phyloP scores from a whole-genome alignment of 2,329 filamentous ascomycete species.

The Zymoseptoria pseudotritici region DNA sequence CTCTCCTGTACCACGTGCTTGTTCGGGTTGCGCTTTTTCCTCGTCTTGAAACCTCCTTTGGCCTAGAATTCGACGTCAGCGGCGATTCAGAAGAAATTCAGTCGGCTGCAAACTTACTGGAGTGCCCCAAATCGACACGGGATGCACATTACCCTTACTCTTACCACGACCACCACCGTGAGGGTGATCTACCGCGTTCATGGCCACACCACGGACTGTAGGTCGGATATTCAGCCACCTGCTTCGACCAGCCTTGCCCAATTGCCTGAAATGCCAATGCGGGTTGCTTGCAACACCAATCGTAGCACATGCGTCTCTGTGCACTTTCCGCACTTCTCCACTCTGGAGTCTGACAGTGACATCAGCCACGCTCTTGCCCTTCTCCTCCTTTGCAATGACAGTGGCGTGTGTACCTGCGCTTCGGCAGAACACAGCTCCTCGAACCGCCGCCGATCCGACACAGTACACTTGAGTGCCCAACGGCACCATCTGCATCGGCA shows the following conservation, averaged over 20 bases:
- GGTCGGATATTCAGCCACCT: conserved; percentile 92
- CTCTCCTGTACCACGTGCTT: conserved; percentile 81
- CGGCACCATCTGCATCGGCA: conserved; percentile 92
- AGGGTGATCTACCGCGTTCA: conserved; percentile 98
- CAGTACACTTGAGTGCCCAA: conserved; percentile 90
- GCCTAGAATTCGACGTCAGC: conserved; percentile 37
- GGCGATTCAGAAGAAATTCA: conserved; percentile 1
- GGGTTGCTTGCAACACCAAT: conserved; percentile 91
- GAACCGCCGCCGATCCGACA: conserved; percentile 65
- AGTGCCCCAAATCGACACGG: conserved; percentile 92
- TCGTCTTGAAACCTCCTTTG: conserved; percentile 87
- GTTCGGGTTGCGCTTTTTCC: conserved; percentile 81
- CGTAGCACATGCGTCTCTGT: conserved; percentile 87
- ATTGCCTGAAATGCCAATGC: conserved; percentile 78
- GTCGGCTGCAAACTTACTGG: conserved; percentile 57
- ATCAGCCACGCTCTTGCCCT: conserved; percentile 63
- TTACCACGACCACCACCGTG: conserved; percentile 99
- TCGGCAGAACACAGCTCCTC: conserved; percentile 82
- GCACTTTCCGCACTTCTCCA: conserved; percentile 82
- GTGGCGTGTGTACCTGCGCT: conserved; percentile 89
- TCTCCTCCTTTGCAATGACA: conserved; percentile 81
- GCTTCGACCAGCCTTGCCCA: conserved; percentile 91
- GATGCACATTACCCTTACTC: conserved; percentile 94
- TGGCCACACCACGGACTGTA: conserved; percentile 92
- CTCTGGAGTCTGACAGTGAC: conserved; percentile 84